Evolutionary conservation across 192 early-diverging fungal species (phyloP), one percentile per base, ranked within the genome.

Genomic region (Umbelopsis sp.): DNA sequence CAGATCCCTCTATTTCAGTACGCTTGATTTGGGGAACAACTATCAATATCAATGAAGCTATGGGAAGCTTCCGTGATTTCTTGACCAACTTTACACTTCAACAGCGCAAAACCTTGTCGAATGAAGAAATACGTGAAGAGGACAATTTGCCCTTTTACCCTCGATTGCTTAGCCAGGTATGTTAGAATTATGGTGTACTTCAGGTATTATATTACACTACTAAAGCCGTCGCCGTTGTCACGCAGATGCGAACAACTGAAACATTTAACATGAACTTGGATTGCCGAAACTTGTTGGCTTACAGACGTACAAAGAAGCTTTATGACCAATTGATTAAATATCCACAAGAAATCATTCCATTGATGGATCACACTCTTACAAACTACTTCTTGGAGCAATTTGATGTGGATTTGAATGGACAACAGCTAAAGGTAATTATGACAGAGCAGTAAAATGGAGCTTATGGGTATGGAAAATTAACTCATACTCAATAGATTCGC

Each of bases 21-120:
- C 84, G 89, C 21, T 74, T 87, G 33, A 97, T 98, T 70, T 98
- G 96, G 96, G 97, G 97, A 48, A 98, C 97, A 0, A 92, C 92
- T 18, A 88, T 98, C 74, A 91, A 94, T 61, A 89, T 98, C 61
- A 87, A 93, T 49, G 93, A 95, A 21, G 84, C 89, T 35, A 95
- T 93, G 83, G 58, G 67, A 1, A 79, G 80, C 27, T 98, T 98
- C 79, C 80, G 85, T 33, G 87, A 95, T 64, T 98, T 98, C 72
- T 71, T 98, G 76, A 68, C 67, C 22, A 84, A 92, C 69, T 98
- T 93, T 75, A 87, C 82, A 21, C 64, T 88, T 46, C 55, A 74
- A 50, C 76, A 88, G 70, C 82, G 84, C 52, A 86, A 84, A n/a
- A 69, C 70, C 18, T 73, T 83, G 46, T 66, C 69, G 37, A 68